Base-by-base conservation (phyloP, 257 asterid species). In the Paraleonurus japonicus region DNA sequence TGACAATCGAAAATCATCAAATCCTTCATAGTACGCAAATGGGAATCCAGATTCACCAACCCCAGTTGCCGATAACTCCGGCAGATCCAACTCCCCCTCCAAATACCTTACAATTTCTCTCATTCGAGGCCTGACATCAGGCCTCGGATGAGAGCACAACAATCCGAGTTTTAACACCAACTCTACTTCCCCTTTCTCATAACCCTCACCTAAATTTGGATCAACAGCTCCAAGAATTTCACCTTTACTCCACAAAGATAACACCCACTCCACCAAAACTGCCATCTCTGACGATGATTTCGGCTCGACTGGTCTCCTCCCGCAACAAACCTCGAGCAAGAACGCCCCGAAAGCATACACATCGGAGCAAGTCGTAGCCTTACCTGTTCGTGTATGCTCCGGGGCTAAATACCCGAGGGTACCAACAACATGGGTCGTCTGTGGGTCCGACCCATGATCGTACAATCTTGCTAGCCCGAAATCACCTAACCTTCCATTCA, bases 381-480 rank as follows among this genome's bases (percentile, higher is more conserved):
- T 78, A 5, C 91, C 96, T 0, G 91, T 87, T 22, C 89, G 61
- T 0, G 85, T 48, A 20, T 81, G 94, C 80, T 89, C 94, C 0
- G 94, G 94, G 2, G 96, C 96, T 27, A 89, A 78, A 50, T 87
- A 89, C 24, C 96, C 96, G 4, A 89, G 79, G 1, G 96, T 89
- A 8, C 96, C 96, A 12, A 84, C 89, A 0, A 87, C 83, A 48
- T 79, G 87, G n/a, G 89, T 89, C n/a, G 93, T 83, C 12, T 79
- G 85, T 20, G 90, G 93, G 50, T 83, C 85, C 0, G 92, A 73
- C 5, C 96, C 96, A 8, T 85, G 96, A 61, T 87, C 89, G n/a
- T 87, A 83, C 54, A 89, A 37, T 50, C 85, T 79, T 4, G 94
- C 94, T 0, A 87, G 82, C 4, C 94, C 94, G 50, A 89, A 89